A percentile compares a stretch with the other conserved stretches of the same genome.
These are phyloP conservation scores for Hypoxylon trugodes DNA, from an alignment of 495 filamentous ascomycete species.

Conservation along the genomic window DNA sequence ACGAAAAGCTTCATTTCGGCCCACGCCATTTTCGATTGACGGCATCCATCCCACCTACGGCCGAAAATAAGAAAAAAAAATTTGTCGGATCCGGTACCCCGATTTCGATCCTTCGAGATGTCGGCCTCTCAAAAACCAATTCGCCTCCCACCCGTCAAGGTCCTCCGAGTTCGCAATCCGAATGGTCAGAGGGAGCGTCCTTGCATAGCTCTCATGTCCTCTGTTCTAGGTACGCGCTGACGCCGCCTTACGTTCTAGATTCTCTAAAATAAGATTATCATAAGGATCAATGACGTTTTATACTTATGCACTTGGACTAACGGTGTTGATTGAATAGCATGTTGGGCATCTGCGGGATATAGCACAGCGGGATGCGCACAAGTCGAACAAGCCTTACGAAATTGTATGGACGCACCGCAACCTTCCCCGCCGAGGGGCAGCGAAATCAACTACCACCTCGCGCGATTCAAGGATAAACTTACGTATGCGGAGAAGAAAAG, in stretches of 20 bases:
- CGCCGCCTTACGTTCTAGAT: not conserved
- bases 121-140: slow-evolving; percentile 61
- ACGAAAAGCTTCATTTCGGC: slow-evolving; percentile 27
- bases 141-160: slow-evolving; percentile 85
- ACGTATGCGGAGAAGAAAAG: slow-evolving; percentile 77
- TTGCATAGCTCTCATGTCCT: slow-evolving; percentile 84
- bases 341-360: slow-evolving; percentile 92
- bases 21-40: slow-evolving; percentile 23
- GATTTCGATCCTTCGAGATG: slow-evolving; percentile 30
- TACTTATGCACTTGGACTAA: slow-evolving; percentile 19
- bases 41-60: slow-evolving; percentile 1
- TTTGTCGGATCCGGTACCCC: slow-evolving; percentile 3
- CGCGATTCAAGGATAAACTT: slow-evolving; percentile 84
- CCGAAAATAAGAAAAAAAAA: too few relatives aligned
- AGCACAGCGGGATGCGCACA: slow-evolving; percentile 75
- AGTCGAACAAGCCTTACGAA: slow-evolving; percentile 80
- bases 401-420: slow-evolving; percentile 92
- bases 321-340: slow-evolving; percentile 63
- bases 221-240: slow-evolving; percentile 78
- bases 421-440: slow-evolving; percentile 73
- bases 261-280: not conserved
- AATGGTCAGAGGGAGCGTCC: slow-evolving; percentile 79
- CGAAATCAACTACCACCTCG: slow-evolving; percentile 94
- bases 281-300: slow-evolving; percentile 1
- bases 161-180: slow-evolving; percentile 83